Conservation (phyloP, 2,329 filamentous ascomycete species). For the Cladophialophora yegresii region DNA sequence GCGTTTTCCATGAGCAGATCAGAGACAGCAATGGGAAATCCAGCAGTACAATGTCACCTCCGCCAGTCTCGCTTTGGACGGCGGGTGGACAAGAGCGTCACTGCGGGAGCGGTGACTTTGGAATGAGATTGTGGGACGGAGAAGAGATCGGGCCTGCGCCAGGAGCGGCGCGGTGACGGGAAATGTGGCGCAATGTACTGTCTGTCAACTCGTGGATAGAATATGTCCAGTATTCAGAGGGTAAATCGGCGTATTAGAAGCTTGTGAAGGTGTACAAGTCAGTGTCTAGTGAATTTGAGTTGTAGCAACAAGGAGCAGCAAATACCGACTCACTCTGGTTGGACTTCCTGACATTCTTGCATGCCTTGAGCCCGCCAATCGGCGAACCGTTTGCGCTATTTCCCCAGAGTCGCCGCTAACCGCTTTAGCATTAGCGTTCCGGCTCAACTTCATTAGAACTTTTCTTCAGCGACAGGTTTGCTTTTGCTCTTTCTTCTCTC, state of each 20-base stretch:
- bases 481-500: constrained; percentile 50
- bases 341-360: constrained; percentile 5
- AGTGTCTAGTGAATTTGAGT: constrained; percentile 1
- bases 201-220: neutral
- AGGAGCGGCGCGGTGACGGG: neutral
- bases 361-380: constrained; percentile 15
- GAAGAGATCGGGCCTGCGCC: neutral
- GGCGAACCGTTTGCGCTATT: constrained; percentile 14
- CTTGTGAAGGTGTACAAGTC: neutral
- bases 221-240: neutral
- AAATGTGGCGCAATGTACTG: neutral
- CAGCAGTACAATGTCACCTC: neutral
- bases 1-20: constrained; percentile 51
- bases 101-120: neutral
- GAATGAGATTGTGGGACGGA: neutral
- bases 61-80: neutral
- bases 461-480: constrained; percentile 23
- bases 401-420: constrained; percentile 16
- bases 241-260: neutral
- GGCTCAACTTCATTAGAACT: constrained; percentile 9
- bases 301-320: constrained; percentile 4
- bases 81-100: neutral
- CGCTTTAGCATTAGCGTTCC: constrained; percentile 11
- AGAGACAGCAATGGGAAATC: constrained; percentile 13
- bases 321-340: constrained; percentile 2